phyloP scores from a whole-genome alignment of 2,329 filamentous ascomycete genomes.

The Botryosphaeria agaves region DNA sequence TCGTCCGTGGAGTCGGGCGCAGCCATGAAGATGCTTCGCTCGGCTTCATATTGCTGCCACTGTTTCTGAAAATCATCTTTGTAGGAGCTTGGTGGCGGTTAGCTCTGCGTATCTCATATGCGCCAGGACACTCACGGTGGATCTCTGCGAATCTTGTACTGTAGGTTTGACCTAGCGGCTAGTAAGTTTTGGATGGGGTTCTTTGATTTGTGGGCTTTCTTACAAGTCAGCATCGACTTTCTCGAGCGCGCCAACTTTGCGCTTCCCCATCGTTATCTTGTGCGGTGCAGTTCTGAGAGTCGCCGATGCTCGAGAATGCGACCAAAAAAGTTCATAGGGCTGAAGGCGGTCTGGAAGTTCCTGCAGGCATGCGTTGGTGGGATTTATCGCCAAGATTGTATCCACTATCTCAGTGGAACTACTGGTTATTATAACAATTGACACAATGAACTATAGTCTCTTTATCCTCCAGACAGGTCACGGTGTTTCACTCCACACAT shows the following conservation, averaged over 20 bases:
- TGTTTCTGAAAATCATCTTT: constrained; percentile 76
- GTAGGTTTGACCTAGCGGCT: constrained; percentile 51
- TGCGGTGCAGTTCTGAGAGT: no score
- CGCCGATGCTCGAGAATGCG: no score
- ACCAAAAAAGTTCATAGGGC: no score
- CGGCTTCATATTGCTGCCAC: constrained; percentile 80
- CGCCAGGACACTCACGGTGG: constrained; percentile 40
- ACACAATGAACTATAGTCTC: no score
- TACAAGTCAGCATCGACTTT: constrained; percentile 85
- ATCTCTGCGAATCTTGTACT: constrained; percentile 82
- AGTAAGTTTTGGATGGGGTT: constrained; percentile 11
- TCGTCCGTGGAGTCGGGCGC: constrained; percentile 64
- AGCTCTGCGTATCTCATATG: constrained; percentile 1
- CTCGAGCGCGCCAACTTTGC: constrained; percentile 81
- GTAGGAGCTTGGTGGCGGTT: constrained; percentile 46
- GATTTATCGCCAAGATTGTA: no score
- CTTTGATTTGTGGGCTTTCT: constrained; percentile 10
- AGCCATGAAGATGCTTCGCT: constrained; percentile 78
- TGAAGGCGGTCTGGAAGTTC: no score
- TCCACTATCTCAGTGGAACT: no score
- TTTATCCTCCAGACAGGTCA: no score
- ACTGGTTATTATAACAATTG: no score
- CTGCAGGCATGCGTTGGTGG: no score
- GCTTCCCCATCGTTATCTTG: constrained; percentile 56
- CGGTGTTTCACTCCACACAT: no score